Evolutionary conservation across 1,284 basidiomycete species (phyloP).

Genomic region (Trametes pubescens): DNA sequence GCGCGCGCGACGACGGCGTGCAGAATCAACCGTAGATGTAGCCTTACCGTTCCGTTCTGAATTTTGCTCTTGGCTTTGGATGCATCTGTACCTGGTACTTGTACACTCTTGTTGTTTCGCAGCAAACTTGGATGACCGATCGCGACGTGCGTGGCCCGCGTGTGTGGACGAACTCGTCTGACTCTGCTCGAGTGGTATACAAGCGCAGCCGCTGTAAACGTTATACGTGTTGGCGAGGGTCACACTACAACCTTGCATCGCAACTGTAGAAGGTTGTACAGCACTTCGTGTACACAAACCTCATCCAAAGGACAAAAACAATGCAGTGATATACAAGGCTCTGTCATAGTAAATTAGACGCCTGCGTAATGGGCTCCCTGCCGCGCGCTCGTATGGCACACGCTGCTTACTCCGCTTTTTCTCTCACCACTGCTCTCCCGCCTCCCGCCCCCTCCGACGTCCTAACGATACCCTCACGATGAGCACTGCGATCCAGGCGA

Average conservation of each 20-base stretch:
- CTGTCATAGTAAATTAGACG: not conserved
- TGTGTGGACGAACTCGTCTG: not conserved
- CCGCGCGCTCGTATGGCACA: constrained; percentile 1
- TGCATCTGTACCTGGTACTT: constrained; percentile 36
- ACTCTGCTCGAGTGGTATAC: not conserved
- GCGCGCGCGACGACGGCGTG: not conserved
- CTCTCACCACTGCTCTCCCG: constrained; percentile 1
- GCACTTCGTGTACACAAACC: too few species aligned
- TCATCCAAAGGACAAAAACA: too few species aligned
- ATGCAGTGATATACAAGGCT: too few species aligned
- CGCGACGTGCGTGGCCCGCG: not conserved
- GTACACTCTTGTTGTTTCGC: constrained; percentile 27
- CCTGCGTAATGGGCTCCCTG: not conserved
- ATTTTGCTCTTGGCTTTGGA: constrained; percentile 33
- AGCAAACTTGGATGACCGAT: constrained; percentile 17
- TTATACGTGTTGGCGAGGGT: too few species aligned
- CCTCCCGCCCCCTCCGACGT: constrained; percentile 3
- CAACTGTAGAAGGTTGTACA: too few species aligned
- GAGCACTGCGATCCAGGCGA: constrained; percentile 74
- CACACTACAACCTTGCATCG: too few species aligned
- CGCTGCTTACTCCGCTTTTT: constrained; percentile 10
- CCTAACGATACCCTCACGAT: constrained; percentile 43
- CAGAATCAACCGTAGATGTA: constrained; percentile 34
- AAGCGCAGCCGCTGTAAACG: too few species aligned
- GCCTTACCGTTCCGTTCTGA: constrained; percentile 34